Base-by-base conservation (phyloP, 2,329 filamentous ascomycete genomes). In the Arthrobotrys sinensis region DNA sequence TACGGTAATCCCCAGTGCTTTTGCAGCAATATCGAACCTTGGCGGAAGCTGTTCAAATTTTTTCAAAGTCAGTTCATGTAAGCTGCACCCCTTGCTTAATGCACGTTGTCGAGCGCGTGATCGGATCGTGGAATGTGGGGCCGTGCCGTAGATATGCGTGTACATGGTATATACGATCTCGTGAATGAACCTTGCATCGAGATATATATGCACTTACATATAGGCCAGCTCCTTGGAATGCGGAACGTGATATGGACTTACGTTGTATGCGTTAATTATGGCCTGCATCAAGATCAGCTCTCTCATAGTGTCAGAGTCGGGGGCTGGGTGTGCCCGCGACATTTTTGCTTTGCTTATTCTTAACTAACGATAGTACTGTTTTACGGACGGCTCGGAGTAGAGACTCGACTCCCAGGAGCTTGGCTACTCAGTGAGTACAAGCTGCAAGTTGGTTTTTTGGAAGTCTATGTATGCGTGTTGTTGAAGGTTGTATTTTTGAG, bases 281-380 rank as follows among this genome's bases (percentile, higher is more conserved):
- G 73, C 73, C 34, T 77, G 73, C 73, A 77, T 71, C 14, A 77
- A 11, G 14, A 77, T 77, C 32, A 77, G 48, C 52, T 77, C 73
- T 55, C 52, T 60, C 66, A 77, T 77, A 3, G 73, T 62, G 14
- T 67, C 73, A 24, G 73, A 77, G 45, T 67, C 45, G 1, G 66
- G 66, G n/a, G 72, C 65, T 21, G 72, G 73, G 34, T 71, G 62
- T 38, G 43, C 38, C 2, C 48, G 67, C 36, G 67, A 77, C 73
- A 71, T 77, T 11, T 24, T 76, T 40, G 21, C 6, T 14, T 62
- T 76, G 70, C 16, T 32, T 45, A 63, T 24, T 45, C 24, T 48
- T 16, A 24, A 3, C 14, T 12, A 32, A 53, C 28, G 16, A 10
- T n/a, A 53, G 4, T 14, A 34, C 14, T 5, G 21, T 34, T n/a